Evolutionary conservation across 768 basidiomycete species (phyloP), one percentile per base, ranked within the genome.

Genomic region (Lentinula aciculospora): DNA sequence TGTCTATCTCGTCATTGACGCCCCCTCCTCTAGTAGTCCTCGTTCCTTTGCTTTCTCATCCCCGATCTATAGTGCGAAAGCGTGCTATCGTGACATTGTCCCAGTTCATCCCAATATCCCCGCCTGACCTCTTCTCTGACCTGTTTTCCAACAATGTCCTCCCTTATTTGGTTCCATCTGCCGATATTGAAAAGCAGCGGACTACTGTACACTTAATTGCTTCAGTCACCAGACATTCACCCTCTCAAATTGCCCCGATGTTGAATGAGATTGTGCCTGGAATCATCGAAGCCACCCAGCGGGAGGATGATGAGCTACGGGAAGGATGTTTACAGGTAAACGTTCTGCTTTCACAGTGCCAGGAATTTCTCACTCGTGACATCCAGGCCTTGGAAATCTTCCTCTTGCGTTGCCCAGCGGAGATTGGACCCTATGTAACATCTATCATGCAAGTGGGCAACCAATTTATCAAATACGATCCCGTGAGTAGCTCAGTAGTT

Each of bases 401-500:
- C 3, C 77, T 95, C 0, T 71, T 98, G 61, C 81, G 89, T 57
- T 93, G 93, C 66, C 92, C 95, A 0, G 75, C 82, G 5, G 94
- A 97, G 64, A 82, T 89, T 29, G 85, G 88, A 0, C 79, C 86
- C 0, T 94, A 86, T 68, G 69, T 96, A 32, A 73, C 72, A 51
- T 71, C 78, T 7, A 88, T 95, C 62, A 76, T 90, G 15, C 84
- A 88, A 59, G 75, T 81, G 27, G 92, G 89, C 3, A 81, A 77
- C 48, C 83, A 86, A 59, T 86, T 85, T 63, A 88, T 99, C 74
- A 95, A 92, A 68, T 89, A 92, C 67, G 97, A 99, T 69, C 96
- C 96, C 0, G 94, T 95, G 67, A 64, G 86, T 74, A 4, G 54
- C 25, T 9, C 40, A 17, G 10, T 28, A 13, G 12, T 34, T 37